Evolutionary conservation across 1,284 basidiomycete genomes (phyloP), one percentile per base, ranked within the genome.

Genomic region (Marasmius tenuissimus): DNA sequence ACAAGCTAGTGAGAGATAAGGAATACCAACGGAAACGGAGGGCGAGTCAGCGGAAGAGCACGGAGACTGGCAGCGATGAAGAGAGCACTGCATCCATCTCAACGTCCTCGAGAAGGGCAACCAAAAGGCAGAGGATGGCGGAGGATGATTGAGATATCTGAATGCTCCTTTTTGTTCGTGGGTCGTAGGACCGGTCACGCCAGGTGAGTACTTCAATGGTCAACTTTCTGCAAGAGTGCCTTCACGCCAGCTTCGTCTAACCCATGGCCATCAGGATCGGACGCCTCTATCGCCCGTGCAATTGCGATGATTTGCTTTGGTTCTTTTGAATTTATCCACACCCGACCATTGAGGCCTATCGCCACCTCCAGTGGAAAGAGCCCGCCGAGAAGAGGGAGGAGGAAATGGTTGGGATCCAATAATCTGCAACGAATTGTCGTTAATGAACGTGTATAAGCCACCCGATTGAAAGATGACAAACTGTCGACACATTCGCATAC

Each of bases 341-440:
- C 84, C 45, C 89, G 83, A 3, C 93, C 93, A 69, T 95, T 95
- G 73, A 91, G 80, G 1, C 93, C 93, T 3, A 92, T 85, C 1
- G 91, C 92, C 3, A 81, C 83, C 67, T 95, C 92, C 39, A 94
- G 77, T 3, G 91, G 89, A 68, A 93, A 91, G 45, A 80, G 81
- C 8, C 85, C 79, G 14, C 92, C 92, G 38, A 94, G 81, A 1
- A 89, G 71, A 8, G 91, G 86, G 12, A 95, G 78, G 10, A 94
- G 77, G 71, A 91, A 92, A 69, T 93, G 86, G 53, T 82, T 84
- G 18, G 88, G 82, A 70, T 92, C 86, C 35, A 94, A 77, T 42
- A 94, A 75, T 59, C 93, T 94, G 66, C 27, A 55, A 51, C 16
- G 40, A 59, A 35, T 50, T 50, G 37, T 57, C 42, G 60, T 9